These are phyloP conservation scores for Waitea zeae DNA, from an alignment of 1,284 basidiomycete genomes.

Conservation along the genomic window DNA sequence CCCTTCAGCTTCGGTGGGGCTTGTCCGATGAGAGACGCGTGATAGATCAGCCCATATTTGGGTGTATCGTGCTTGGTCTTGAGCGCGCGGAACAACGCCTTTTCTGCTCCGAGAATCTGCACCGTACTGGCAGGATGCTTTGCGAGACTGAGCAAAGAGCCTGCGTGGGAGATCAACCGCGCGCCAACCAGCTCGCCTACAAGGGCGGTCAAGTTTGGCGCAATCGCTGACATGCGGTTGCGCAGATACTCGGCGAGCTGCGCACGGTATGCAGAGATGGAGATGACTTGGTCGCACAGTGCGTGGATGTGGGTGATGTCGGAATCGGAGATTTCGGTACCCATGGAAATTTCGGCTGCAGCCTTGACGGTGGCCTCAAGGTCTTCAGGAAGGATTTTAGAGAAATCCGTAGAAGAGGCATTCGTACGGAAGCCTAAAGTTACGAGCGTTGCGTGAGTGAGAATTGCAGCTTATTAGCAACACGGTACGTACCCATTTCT, in stretches of 20 bases:
- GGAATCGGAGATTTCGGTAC: conserved; percentile 92
- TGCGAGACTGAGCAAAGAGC: conserved; percentile 83
- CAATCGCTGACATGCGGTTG: conserved; percentile 95
- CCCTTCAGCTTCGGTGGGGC: conserved; percentile 98
- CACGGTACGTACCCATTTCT: conserved; percentile 48
- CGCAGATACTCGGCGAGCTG: conserved; percentile 91
- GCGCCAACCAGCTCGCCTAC: conserved; percentile 97
- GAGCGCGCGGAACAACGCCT: conserved; percentile 92
- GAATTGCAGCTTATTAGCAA: conserved; percentile 5
- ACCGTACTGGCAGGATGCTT: conserved; percentile 98
- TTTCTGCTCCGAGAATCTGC: conserved; percentile 97
- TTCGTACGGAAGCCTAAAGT: conserved; percentile 80
- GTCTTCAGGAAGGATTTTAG: conserved; percentile 86
- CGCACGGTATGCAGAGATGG: conserved; percentile 85
- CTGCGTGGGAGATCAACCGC: conserved; percentile 91
- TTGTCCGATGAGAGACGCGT: conserved; percentile 91
- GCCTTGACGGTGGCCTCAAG: conserved; percentile 84
- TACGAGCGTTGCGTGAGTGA: not conserved
- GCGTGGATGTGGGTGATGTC: conserved; percentile 93
- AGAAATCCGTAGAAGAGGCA: conserved; percentile 73
- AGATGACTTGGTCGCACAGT: conserved; percentile 93
- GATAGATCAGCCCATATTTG: conserved; percentile 96
- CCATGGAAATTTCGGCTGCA: conserved; percentile 94
- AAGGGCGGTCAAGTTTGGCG: conserved; percentile 89
- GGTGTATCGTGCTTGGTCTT: conserved; percentile 99